Evolutionary conservation across 2,329 filamentous ascomycete genomes (phyloP).

Genomic region (Purpureocillium lavendulum): DNA sequence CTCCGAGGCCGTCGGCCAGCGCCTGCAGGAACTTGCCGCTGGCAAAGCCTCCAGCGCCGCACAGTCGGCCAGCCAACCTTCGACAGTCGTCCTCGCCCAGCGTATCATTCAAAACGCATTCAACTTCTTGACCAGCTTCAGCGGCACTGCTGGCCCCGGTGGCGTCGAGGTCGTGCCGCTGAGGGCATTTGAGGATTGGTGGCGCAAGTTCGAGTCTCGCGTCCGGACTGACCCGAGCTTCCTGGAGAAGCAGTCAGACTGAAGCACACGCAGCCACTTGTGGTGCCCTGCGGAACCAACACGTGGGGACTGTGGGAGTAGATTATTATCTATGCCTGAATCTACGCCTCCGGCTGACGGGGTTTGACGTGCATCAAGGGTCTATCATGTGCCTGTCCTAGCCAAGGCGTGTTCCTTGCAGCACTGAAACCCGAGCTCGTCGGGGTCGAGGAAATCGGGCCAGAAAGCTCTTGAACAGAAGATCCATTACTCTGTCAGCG

Average conservation of each 20-base stretch:
- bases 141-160: constrained; percentile 47
- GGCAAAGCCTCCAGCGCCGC: constrained; percentile 13
- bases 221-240: constrained; percentile 83
- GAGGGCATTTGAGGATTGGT: constrained; percentile 95
- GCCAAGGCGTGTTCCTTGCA: no score
- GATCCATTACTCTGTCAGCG: no score
- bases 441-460: no score
- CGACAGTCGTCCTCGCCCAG: constrained; percentile 78
- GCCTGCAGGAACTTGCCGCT: constrained; percentile 51
- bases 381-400: no score
- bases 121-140: constrained; percentile 89
- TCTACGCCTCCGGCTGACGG: no score
- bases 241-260: constrained; percentile 54
- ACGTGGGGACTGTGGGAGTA: no score
- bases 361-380: no score
- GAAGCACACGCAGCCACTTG: no score
- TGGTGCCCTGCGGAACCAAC: no score
- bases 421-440: no score
- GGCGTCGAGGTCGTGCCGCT: constrained; percentile 86
- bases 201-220: constrained; percentile 87
- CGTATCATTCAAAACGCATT: constrained; percentile 95
- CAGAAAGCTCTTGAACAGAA: no score
- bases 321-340: no score
- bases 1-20: constrained; percentile 59
- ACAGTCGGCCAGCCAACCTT: constrained; percentile 26